These are phyloP conservation scores for Brettanomyces anomalus DNA, from an alignment of 805 yeast genomes.

Conservation along the genomic window DNA sequence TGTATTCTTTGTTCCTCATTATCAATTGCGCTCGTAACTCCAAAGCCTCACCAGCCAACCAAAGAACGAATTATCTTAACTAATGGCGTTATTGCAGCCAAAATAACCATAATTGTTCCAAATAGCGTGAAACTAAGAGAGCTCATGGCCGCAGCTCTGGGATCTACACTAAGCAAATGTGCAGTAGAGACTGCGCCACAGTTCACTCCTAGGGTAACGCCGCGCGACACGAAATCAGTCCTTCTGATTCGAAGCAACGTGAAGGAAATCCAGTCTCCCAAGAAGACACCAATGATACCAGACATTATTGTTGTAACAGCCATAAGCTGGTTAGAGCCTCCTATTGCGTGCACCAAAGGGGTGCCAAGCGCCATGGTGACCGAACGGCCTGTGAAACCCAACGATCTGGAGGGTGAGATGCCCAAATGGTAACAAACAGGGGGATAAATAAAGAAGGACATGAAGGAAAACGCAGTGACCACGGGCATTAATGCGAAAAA, in stretches of 20 bases:
- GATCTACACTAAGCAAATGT: constrained; percentile 56
- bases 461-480: constrained; percentile 42
- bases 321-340: constrained; percentile 63
- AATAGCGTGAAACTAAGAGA: constrained; percentile 61
- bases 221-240: constrained; percentile 66
- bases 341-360: constrained; percentile 58
- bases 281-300: constrained; percentile 66
- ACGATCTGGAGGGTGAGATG: constrained; percentile 46
- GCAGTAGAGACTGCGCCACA: constrained; percentile 84
- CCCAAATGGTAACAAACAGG: constrained; percentile 58
- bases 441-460: constrained; percentile 63
- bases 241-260: constrained; percentile 39
- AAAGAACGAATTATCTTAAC: constrained; percentile 36
- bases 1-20: too few species aligned
- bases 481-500: constrained; percentile 54
- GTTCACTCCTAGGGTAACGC: constrained; percentile 66
- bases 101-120: constrained; percentile 64
- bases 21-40: too few species aligned
- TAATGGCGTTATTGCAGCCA: constrained; percentile 51
- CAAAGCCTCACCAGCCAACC: constrained; percentile 39
- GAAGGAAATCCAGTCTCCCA: constrained; percentile 46
- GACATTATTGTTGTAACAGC: constrained; percentile 72
- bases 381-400: constrained; percentile 73
- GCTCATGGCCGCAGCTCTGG: constrained; percentile 76
- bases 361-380: constrained; percentile 75